Base-by-base conservation (phyloP, 306 rosid genomes). In the Rosa chinensis region DNA sequence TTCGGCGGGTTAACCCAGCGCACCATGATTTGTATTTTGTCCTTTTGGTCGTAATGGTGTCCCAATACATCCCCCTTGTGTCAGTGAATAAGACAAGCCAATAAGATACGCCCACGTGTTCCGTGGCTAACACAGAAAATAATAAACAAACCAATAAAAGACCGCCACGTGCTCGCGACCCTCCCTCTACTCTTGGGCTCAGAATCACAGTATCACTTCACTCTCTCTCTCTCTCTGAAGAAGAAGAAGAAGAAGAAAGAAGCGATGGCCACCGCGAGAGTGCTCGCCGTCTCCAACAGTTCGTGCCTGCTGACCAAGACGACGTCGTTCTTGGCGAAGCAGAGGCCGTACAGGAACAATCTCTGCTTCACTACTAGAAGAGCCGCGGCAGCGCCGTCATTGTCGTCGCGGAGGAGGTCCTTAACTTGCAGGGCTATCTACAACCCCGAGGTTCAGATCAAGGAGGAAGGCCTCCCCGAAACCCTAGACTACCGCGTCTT, bases 241-340 rank as follows among this genome's bases (percentile, higher is more conserved):
- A 4, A 6, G 1, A 18, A 18, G 10, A 0, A 2, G 17, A 50
- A 11, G 56, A 8, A 42, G 5, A 37, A 16, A 0, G 18, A 8
- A 63, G 66, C 86, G 67, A 94, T 94, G 98, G 98, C 97, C 80
- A 86, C 96, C 80, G 91, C 91, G 52, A 90, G 94, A 87, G 96
- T 92, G 62, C 81, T 92, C 21, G 53, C 88, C 77, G 82, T 85
- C 62, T 85, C 88, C 63, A 91, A 89, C 85, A 82, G 87, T 0
- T 77, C 88, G 25, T 85, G 89, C 72, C 72, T 89, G 5, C 77
- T 93, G 10, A 56, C 82, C 9, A 90, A 85, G 73, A 72, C 83
- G 6, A 66, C 81, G 6, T 78, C 89, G 11, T 78, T 87, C 17
- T 64, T 79, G 16, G 73, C 72, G 23, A 84, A 83, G 62, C 84